A percentile compares a stretch with the other conserved stretches of the same genome.
These are phyloP conservation scores for Acanthochlamys bracteata DNA, from an alignment of 106 monocot genomes.

Conservation along the genomic window DNA sequence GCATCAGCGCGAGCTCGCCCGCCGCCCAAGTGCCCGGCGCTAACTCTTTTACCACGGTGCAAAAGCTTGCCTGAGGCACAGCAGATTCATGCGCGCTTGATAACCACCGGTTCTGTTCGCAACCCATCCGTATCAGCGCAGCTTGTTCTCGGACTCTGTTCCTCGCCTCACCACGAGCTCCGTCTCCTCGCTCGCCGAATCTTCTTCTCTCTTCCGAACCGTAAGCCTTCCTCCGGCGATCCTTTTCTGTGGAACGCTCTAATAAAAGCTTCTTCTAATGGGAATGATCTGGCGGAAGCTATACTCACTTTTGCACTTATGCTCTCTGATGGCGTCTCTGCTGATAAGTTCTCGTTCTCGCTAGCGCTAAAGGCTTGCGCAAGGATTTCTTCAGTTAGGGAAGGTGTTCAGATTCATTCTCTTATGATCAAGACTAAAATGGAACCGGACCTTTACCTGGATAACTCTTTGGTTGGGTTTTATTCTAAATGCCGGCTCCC, in stretches of 20 bases:
- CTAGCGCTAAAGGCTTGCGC: slow-evolving; percentile 32
- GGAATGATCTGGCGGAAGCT: slow-evolving; percentile 4
- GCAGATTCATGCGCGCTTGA: slow-evolving; percentile 38
- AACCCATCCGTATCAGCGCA: slow-evolving; percentile 15
- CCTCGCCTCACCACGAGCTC: slow-evolving; percentile 21
- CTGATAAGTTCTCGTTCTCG: slow-evolving; percentile 37
- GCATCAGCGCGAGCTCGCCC: not conserved
- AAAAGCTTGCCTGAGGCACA: slow-evolving; percentile 17
- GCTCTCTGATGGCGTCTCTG: slow-evolving; percentile 21
- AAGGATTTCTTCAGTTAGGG: not conserved
- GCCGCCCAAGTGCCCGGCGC: not conserved
- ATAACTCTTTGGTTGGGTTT: slow-evolving; percentile 29
- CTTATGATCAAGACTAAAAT: slow-evolving; percentile 20
- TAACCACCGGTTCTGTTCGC: slow-evolving; percentile 35
- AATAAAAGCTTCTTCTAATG: slow-evolving; percentile 29
- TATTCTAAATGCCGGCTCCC: slow-evolving; percentile 21
- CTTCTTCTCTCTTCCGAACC: slow-evolving; percentile 17
- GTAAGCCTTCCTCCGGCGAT: not conserved
- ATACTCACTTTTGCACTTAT: slow-evolving; percentile 30
- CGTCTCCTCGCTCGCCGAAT: slow-evolving; percentile 34
- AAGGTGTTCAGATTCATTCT: slow-evolving; percentile 31
- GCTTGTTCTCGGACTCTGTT: slow-evolving; percentile 28
- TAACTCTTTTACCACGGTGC: slow-evolving; percentile 22
- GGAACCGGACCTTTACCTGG: slow-evolving; percentile 23
- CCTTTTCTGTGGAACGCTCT: slow-evolving; percentile 43